Evolutionary conservation across 2,329 filamentous ascomycete genomes (phyloP).

Genomic region (Endocalyx cinctus): DNA sequence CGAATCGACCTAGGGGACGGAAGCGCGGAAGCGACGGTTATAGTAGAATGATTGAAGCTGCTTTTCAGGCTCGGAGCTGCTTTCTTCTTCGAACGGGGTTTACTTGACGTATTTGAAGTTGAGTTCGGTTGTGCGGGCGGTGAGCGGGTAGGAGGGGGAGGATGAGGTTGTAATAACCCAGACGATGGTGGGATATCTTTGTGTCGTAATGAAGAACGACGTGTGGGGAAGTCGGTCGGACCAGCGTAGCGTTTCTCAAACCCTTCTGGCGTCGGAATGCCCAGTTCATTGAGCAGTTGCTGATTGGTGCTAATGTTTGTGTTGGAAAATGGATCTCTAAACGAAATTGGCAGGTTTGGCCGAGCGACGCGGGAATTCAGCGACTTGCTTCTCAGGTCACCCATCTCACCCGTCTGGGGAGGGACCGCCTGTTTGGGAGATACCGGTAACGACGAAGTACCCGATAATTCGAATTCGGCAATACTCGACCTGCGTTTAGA

Average conservation of each 20-base stretch:
- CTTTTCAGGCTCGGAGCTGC: too few relatives aligned
- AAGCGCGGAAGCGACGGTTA: too few relatives aligned
- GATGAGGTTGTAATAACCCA: background rate
- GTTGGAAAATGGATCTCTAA: conserved; percentile 7
- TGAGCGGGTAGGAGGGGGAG: background rate
- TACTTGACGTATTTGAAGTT: background rate
- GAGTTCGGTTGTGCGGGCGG: background rate
- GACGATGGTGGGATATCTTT: conserved; percentile 10
- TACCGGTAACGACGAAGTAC: too few relatives aligned
- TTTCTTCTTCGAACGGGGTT: background rate
- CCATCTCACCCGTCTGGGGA: conserved; percentile 7
- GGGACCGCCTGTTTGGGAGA: conserved; percentile 9
- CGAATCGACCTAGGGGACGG: too few relatives aligned
- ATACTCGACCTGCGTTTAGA: conserved; percentile 21
- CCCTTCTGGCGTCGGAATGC: conserved; percentile 2
- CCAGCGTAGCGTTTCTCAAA: conserved; percentile 6
- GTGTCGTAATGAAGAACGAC: conserved; percentile 19
- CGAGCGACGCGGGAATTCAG: conserved; percentile 12
- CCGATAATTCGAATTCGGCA: conserved; percentile 18
- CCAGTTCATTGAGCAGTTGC: conserved; percentile 1
- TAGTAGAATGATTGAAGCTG: too few relatives aligned
- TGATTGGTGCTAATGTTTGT: conserved; percentile 1
- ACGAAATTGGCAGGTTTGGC: conserved; percentile 6
- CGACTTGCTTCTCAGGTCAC: conserved; percentile 17
- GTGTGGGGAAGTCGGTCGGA: conserved; percentile 14